These are phyloP conservation scores for Rhizopogon salebrosus DNA, from an alignment of 768 basidiomycete species.

Conservation along the genomic window DNA sequence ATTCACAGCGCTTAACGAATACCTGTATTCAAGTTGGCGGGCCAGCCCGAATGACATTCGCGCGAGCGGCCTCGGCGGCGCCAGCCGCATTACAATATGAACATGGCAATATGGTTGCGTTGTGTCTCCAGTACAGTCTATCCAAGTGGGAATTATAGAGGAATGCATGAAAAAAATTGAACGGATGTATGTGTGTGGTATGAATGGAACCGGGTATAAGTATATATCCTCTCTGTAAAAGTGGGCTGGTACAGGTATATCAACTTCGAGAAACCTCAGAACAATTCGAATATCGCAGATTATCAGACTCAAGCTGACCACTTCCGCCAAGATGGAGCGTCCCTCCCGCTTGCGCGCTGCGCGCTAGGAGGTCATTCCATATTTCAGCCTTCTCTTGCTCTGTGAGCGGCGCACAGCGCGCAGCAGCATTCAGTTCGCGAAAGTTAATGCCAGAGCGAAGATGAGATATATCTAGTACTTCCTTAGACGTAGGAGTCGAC, in stretches of 20 bases:
- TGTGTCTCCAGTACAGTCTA: neutral
- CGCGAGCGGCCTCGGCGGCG: neutral
- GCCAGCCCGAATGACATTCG: too few species aligned
- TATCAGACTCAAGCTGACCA: slow-evolving; percentile 41
- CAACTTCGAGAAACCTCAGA: slow-evolving; percentile 14
- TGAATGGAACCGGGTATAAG: too few species aligned
- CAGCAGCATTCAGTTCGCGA: slow-evolving; percentile 37
- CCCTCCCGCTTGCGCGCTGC: slow-evolving; percentile 67
- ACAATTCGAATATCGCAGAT: slow-evolving; percentile 30
- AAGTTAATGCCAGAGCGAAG: slow-evolving; percentile 36
- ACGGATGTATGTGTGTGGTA: too few species aligned
- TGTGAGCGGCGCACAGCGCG: slow-evolving; percentile 37
- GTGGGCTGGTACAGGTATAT: neutral
- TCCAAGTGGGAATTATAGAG: neutral
- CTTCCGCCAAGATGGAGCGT: slow-evolving; percentile 53
- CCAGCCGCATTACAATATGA: slow-evolving; percentile 6
- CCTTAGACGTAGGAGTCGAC: slow-evolving; percentile 8
- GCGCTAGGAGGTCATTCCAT: slow-evolving; percentile 65
- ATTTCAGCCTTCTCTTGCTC: slow-evolving; percentile 68
- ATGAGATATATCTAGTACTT: slow-evolving; percentile 9
- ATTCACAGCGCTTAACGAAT: neutral
- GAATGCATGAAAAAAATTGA: neutral
- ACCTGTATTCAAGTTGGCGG: too few species aligned
- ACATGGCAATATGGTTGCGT: slow-evolving; percentile 6
- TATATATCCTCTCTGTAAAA: neutral